These are phyloP conservation scores for Alternaria triticina DNA, from an alignment of 2,329 filamentous ascomycete genomes.

Conservation along the genomic window DNA sequence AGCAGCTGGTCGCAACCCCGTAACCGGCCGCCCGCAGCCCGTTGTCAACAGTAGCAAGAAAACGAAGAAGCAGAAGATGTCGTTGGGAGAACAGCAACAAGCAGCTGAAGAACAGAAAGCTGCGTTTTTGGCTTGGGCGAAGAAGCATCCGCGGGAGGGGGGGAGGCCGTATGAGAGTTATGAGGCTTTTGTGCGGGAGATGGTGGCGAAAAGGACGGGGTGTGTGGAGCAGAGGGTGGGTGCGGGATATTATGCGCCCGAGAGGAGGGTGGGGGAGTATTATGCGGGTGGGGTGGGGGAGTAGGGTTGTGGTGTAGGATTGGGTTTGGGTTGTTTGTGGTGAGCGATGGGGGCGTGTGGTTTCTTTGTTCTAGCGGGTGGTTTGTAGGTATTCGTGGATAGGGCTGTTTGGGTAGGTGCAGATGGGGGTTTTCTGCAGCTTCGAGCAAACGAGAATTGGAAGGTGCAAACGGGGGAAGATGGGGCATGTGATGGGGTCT, in stretches of 20 bases:
- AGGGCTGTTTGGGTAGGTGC: background rate
- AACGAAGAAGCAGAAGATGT: background rate
- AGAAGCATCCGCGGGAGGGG: constrained; percentile 7
- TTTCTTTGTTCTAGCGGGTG: background rate
- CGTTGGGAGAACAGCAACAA: background rate
- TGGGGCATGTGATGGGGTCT: background rate
- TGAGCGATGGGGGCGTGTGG: background rate
- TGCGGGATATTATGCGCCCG: constrained; percentile 32
- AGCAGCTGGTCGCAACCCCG: background rate
- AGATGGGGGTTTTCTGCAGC: background rate
- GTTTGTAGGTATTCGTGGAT: background rate
- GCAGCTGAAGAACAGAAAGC: constrained; percentile 3
- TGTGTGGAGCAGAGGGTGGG: constrained; percentile 7
- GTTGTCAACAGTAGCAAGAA: background rate
- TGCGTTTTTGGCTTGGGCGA: constrained; percentile 9
- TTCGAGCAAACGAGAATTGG: background rate
- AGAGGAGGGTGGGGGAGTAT: constrained; percentile 26
- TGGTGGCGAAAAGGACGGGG: constrained; percentile 20
- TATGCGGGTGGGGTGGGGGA: constrained; percentile 20
- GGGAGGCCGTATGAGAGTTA: constrained; percentile 15
- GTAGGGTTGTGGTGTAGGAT: background rate
- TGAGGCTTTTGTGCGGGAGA: constrained; percentile 19
- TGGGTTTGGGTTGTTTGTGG: background rate
- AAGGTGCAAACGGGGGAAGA: background rate
- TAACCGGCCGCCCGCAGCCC: background rate